These are phyloP conservation scores for Kazachstania martiniae DNA, from an alignment of 805 yeast species.

Conservation along the genomic window DNA sequence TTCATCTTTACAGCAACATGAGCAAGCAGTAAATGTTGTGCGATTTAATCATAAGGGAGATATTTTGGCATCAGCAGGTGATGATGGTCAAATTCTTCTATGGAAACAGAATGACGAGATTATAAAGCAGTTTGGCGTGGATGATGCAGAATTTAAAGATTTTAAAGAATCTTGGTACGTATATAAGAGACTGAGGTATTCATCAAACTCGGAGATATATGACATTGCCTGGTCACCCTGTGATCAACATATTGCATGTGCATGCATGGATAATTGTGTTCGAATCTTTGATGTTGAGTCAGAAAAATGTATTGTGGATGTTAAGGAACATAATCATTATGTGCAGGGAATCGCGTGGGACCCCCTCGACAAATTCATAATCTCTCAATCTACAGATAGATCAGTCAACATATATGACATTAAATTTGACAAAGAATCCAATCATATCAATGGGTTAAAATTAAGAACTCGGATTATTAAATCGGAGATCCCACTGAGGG, in stretches of 20 bases:
- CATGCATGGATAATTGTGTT: slow-evolving; percentile 81
- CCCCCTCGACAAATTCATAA: slow-evolving; percentile 64
- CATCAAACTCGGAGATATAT: slow-evolving; percentile 67
- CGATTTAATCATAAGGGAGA: slow-evolving; percentile 64
- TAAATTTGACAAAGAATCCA: slow-evolving; percentile 7
- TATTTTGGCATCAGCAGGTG: slow-evolving; percentile 81
- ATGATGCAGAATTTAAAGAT: slow-evolving; percentile 32
- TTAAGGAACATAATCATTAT: slow-evolving; percentile 64
- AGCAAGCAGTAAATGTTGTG: slow-evolving; percentile 89
- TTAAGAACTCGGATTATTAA: slow-evolving; percentile 36
- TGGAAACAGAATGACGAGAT: slow-evolving; percentile 55
- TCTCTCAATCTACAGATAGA: slow-evolving; percentile 87
- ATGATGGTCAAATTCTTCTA: slow-evolving; percentile 78
- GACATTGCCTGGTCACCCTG: slow-evolving; percentile 93
- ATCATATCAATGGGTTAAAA: slow-evolving; percentile 11
- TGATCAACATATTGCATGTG: slow-evolving; percentile 64
- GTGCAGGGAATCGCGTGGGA: slow-evolving; percentile 98
- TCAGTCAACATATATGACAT: slow-evolving; percentile 55
- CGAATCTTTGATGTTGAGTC: slow-evolving; percentile 39
- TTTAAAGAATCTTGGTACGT: slow-evolving; percentile 62
- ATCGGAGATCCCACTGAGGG: slow-evolving; percentile 43
- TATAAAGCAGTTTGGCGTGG: slow-evolving; percentile 1
- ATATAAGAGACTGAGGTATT: slow-evolving; percentile 36
- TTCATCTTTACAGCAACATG: slow-evolving; percentile 75
- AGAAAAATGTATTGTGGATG: slow-evolving; percentile 5